Base-by-base conservation (phyloP, 257 asterid genomes). In the Capsicum rhomboideum region DNA sequence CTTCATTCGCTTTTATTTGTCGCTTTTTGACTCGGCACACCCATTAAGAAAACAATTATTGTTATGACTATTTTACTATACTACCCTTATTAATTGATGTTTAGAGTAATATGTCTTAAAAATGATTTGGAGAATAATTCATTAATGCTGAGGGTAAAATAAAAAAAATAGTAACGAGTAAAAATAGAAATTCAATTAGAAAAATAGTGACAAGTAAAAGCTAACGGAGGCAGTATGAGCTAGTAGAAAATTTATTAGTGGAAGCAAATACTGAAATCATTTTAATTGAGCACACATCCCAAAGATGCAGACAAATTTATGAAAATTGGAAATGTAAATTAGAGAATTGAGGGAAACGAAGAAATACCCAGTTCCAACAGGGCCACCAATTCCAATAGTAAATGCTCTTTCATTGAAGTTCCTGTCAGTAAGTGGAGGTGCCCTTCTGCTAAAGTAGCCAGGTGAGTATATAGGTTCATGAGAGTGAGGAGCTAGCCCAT, bases 361-460 rank as follows among this genome's bases (percentile, higher is more conserved):
- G 66, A 71, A 63, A 9, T 88, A 96, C 99, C 98, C 99, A 83
- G 98, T 96, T 42, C 99, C 99, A 79, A 96, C 99, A 56, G 99
- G 99, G 50, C 99, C 99, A 42, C 99, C 99, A 88, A 96, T 96
- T 6, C 99, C 99, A 85, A 96, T 72, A n/a, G 99, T 96, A 71
- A 96, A 96, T 3, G 99, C 98, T 85, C 99, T 90, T 80, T 94
- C 99, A 28, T 61, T 87, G 89, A 93, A 96, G 86, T 93, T 93
- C 40, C 99, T 88, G 82, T 88, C 89, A 11, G 21, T 75, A 61
- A 96, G 91, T 7, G 97, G 98, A 53, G 91, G 97, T n/a, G 99
- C 98, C 86, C 99, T 91, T 89, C 98, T 83, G 86, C 87, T 92
- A 89, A 94, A 93, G 92, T 86, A 93, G 79, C 99, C 99, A 42